A percentile compares a stretch with the other conserved stretches of the same genome.
These are phyloP conservation scores for Boletus patriciae DNA, from an alignment of 768 basidiomycete species.

Conservation along the genomic window DNA sequence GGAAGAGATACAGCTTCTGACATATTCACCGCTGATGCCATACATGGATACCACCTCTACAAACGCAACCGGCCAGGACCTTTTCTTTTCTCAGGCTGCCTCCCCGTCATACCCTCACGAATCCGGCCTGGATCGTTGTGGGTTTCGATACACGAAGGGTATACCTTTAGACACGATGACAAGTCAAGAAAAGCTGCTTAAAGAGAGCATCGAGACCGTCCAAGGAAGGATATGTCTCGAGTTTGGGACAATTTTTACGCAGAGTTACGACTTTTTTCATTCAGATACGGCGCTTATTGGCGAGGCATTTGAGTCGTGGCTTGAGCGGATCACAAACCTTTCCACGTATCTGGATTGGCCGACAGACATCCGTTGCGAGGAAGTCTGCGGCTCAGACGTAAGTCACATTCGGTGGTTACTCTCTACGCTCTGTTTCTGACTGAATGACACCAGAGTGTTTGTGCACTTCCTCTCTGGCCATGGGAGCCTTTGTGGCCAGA, in stretches of 20 bases:
- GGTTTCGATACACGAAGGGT: background rate
- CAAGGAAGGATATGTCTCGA: constrained; percentile 2
- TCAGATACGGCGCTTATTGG: background rate
- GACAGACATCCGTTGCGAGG: background rate
- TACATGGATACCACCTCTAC: constrained; percentile 2
- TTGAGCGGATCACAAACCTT: background rate
- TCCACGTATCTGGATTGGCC: constrained; percentile 7
- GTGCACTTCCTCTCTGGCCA: constrained; percentile 6
- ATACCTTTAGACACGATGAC: background rate
- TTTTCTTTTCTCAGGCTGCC: constrained; percentile 1
- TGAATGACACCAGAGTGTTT: background rate
- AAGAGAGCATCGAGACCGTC: constrained; percentile 1
- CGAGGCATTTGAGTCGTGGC: background rate
- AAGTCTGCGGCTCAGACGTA: background rate
- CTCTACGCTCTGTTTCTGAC: background rate
- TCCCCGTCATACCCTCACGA: background rate
- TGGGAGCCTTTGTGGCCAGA: constrained; percentile 6
- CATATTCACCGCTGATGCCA: constrained; percentile 5
- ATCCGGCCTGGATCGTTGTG: constrained; percentile 1
- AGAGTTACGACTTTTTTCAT: background rate
- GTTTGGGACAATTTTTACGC: constrained; percentile 6
- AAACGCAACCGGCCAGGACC: background rate
- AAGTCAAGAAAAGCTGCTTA: background rate
- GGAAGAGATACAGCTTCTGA: constrained; percentile 1
- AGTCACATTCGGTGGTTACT: background rate